Base-by-base conservation (phyloP, 2,329 filamentous ascomycete species). In the Podosphaera leucotricha region DNA sequence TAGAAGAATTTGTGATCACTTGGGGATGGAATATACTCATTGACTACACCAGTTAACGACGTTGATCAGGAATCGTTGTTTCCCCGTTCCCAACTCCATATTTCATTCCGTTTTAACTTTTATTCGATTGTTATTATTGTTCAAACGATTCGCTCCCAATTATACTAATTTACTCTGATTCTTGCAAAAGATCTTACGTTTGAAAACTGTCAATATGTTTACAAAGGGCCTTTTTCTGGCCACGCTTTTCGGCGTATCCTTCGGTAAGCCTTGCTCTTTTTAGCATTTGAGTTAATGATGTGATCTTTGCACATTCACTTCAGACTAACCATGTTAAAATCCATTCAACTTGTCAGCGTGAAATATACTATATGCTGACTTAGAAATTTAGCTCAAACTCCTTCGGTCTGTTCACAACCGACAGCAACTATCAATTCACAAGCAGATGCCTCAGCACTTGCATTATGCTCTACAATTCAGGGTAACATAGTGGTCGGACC, bases 401-500 rank as follows among this genome's bases (percentile, higher is more conserved):
- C 50, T 38, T 43, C 54, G 10, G 38, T 51, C 47, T 57, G 55
- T 48, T 52, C 53, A n/a, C 48, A 52, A 42, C 24, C 53, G 13
- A 57, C 53, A 3, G 51, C 52, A n/a, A 59, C 57, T 41, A 50
- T 59, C 49, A 51, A 50, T 49, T 52, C 50, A 33, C 46, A 48
- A 43, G 55, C 54, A 18, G 57, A 59, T 53, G 56, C 53, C 24
- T 49, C 52, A 26, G 46, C 44, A 10, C 46, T 56, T 19, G 44
- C 51, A 15, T 26, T 20, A 44, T 59, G 58, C 49, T 45, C 49
- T n/a, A 57, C 55, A 26, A 50, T 59, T 44, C 46, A 49, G 21
- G 55, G 56, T 28, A 56, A 54, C 24, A 50, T 61, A 10, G 47
- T 64, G 15, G 53, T 62, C 2, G 55, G 57, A 3, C 44, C 61